A percentile compares a stretch with the other conserved stretches of the same genome.
phyloP scores from a whole-genome alignment of 495 filamentous ascomycete species.

The Annulohypoxylon maeteangense region DNA sequence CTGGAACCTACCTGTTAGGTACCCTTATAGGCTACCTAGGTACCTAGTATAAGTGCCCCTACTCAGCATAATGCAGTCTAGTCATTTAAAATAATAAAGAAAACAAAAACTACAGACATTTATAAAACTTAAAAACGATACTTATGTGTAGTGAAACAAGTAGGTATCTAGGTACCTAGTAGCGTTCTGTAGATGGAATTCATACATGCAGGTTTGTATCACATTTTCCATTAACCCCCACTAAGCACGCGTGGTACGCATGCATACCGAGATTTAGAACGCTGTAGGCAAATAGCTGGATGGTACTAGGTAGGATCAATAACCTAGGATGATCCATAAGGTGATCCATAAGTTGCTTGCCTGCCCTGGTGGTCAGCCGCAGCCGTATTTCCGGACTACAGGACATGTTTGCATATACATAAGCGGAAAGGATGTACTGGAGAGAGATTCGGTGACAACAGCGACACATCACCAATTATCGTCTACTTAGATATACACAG shows the following conservation, averaged over 20 bases:
- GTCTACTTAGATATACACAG: background rate
- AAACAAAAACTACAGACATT: background rate
- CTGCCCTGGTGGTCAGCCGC: background rate
- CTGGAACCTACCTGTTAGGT: too few relatives aligned
- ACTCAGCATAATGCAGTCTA: background rate
- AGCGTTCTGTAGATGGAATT: too few relatives aligned
- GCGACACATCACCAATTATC: slow-evolving; percentile 1
- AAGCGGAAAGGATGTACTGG: slow-evolving; percentile 21
- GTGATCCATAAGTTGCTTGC: background rate
- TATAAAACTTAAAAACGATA: background rate
- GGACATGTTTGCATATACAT: slow-evolving; percentile 7
- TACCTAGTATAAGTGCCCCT: too few relatives aligned
- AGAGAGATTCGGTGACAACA: background rate
- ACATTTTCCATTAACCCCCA: background rate
- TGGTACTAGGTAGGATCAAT: background rate
- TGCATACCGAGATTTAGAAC: background rate
- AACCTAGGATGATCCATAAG: background rate
- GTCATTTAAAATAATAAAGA: background rate
- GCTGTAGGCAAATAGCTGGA: background rate
- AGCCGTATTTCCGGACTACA: slow-evolving; percentile 3
- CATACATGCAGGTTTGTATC: background rate
- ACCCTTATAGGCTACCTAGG: too few relatives aligned
- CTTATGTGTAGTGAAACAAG: background rate
- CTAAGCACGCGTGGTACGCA: background rate
- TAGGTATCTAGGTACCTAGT: background rate